Conservation (phyloP, 129 eudicot species). For the Heracleum sosnowskyi region DNA sequence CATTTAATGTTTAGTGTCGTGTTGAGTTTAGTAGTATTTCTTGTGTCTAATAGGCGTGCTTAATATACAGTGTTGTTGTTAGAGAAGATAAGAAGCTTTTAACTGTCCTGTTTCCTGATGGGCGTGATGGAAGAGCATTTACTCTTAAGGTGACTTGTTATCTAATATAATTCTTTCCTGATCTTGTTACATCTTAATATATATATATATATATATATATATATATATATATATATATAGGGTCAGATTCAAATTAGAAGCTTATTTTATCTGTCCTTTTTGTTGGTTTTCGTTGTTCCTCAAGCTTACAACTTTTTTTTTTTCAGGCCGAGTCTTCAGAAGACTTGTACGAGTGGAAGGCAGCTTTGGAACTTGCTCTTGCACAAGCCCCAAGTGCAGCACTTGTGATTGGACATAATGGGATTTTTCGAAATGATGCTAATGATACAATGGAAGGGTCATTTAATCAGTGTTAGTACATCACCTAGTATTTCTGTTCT, state of each 20-base stretch:
- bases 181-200: not conserved
- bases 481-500: slow-evolving; percentile 4
- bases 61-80: slow-evolving; percentile 75
- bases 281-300: slow-evolving; percentile 1
- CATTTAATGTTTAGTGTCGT: not conserved
- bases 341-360: slow-evolving; percentile 79
- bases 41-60: slow-evolving; percentile 7
- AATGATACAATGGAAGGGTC: slow-evolving; percentile 68
- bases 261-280: not conserved
- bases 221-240: too few species aligned
- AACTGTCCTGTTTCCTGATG: slow-evolving; percentile 95
- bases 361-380: slow-evolving; percentile 69
- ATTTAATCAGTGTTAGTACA: slow-evolving; percentile 74
- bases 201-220: too few species aligned
- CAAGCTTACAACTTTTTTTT: not conserved
- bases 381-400: slow-evolving; percentile 88
- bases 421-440: slow-evolving; percentile 77
- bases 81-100: slow-evolving; percentile 90
- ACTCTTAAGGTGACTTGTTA: slow-evolving; percentile 66
- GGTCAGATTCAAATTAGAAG: too few species aligned
- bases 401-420: slow-evolving; percentile 89
- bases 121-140: slow-evolving; percentile 94
- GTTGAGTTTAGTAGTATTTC: slow-evolving; percentile 2
- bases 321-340: slow-evolving; percentile 86
- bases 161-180: too few species aligned